Conservation (phyloP, 768 basidiomycete species). For the Lentinula raphanica region DNA sequence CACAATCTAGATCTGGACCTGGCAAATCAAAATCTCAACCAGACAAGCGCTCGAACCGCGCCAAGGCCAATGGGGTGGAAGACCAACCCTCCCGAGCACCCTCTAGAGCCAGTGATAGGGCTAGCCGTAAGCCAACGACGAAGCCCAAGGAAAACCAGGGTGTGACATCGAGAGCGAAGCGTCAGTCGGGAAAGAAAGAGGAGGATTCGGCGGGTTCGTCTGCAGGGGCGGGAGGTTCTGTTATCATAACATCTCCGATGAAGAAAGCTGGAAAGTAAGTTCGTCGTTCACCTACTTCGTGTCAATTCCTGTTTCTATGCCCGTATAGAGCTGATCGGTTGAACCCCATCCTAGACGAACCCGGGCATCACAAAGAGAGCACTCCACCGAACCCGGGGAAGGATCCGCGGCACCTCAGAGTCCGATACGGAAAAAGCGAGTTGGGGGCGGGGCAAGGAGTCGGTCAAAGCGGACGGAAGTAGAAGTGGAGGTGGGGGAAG, state of each 20-base stretch:
- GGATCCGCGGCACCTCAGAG: background rate
- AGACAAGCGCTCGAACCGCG: background rate
- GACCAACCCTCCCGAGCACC: background rate
- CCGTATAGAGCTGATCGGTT: background rate
- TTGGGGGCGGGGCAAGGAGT: background rate
- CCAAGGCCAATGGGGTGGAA: background rate
- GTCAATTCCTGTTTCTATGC: too few species aligned
- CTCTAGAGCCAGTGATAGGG: background rate
- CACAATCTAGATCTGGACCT: background rate
- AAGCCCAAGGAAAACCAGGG: background rate
- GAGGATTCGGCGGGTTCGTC: background rate
- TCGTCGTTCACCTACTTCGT: background rate
- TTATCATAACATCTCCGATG: background rate
- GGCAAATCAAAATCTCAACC: background rate
- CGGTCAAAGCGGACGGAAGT: background rate
- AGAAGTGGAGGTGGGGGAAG: too few species aligned
- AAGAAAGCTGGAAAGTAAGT: slow-evolving; percentile 3
- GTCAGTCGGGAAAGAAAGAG: background rate
- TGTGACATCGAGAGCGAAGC: background rate
- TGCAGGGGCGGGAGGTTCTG: background rate
- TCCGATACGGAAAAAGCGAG: slow-evolving; percentile 1
- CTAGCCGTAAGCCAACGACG: background rate
- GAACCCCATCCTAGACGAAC: background rate
- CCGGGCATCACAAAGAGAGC: background rate
- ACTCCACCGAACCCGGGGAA: background rate